Evolutionary conservation across 768 basidiomycete species (phyloP), one percentile per base, ranked within the genome.

Genomic region (Pisolithus albus): DNA sequence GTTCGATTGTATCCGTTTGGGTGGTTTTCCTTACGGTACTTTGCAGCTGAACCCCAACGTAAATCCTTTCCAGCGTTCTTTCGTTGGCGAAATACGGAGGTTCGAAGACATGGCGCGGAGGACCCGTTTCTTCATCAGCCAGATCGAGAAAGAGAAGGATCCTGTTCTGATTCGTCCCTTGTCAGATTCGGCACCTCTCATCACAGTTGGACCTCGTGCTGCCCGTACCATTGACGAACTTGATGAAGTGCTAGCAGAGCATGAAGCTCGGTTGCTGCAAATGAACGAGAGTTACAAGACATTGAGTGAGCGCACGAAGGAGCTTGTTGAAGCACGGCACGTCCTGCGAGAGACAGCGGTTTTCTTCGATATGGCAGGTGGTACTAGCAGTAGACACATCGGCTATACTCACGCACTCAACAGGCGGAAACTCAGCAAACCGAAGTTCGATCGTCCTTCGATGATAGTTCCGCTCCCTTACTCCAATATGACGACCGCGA

Each of bases 21-120:
- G 24, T 42, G 11, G 30, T 38, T 5, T 38, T 51, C 58, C 55
- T 51, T 39, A 47, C 53, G 26, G 30, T 18, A 50, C 37, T 49
- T 23, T 23, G 4, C 64, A 98, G 94, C 73, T 98, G 59, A 98
- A 98, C 70, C 91, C 94, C 11, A 82, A 81, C 55, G 84, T 97
- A 60, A 97, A 95, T 69, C 89, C 95, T 16, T 99, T 98, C 75
- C 95, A 99, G 76, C 90, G 96, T 56, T 93, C 94, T 5, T 99
- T 95, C 68, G 91, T 96, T 54, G 91, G 88, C 34, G 94, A 96
- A 67, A 92, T 99, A 57, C 84, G 96, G 36, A 84, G 89, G 56
- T 80, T 95, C 53, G 95, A 96, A 67, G 95, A 99, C 64, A 94
- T 95, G 86, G 86, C 88, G 7, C 88, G 96, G 57, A 88, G 92